Conservation (phyloP, 352 stramenopile genomes). For the Globisporangium middletonii region DNA sequence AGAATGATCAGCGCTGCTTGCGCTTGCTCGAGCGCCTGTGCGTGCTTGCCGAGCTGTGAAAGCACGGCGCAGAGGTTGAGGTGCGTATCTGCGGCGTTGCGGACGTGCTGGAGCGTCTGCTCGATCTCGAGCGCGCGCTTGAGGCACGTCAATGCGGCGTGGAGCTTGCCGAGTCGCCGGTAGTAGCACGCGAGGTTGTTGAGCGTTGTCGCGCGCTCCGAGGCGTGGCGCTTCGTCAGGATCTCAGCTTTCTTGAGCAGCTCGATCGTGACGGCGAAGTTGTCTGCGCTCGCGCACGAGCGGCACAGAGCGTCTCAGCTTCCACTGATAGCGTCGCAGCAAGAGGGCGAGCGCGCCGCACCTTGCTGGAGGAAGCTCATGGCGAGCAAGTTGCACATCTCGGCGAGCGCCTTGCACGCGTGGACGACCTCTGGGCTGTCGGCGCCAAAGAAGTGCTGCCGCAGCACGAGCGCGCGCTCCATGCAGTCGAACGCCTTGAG, state of each 20-base stretch:
- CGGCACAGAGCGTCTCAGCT: background rate
- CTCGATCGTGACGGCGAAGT: constrained; percentile 88
- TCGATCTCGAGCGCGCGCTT: constrained; percentile 89
- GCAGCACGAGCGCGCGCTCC: constrained; percentile 87
- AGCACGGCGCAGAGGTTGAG: constrained; percentile 92
- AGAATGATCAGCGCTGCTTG: constrained; percentile 86
- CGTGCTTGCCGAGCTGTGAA: constrained; percentile 84
- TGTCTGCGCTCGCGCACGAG: constrained; percentile 28
- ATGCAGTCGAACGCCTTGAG: constrained; percentile 90
- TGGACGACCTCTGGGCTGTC: constrained; percentile 81
- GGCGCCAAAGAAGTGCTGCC: constrained; percentile 90
- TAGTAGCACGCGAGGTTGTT: constrained; percentile 95
- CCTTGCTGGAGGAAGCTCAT: constrained; percentile 93
- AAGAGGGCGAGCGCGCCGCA: background rate
- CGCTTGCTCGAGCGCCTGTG: constrained; percentile 79
- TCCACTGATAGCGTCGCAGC: background rate
- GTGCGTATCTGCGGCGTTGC: constrained; percentile 89
- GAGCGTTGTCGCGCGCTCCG: constrained; percentile 84
- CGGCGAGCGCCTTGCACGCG: constrained; percentile 85
- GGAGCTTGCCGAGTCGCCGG: constrained; percentile 80
- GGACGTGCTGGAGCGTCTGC: constrained; percentile 51
- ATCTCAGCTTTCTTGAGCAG: constrained; percentile 93
- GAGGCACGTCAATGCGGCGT: constrained; percentile 88
- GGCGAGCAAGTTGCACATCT: constrained; percentile 92
- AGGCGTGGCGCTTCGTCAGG: constrained; percentile 78